Base-by-base conservation (phyloP, 2,329 filamentous ascomycete species). In the Aspergillus arachidicola region DNA sequence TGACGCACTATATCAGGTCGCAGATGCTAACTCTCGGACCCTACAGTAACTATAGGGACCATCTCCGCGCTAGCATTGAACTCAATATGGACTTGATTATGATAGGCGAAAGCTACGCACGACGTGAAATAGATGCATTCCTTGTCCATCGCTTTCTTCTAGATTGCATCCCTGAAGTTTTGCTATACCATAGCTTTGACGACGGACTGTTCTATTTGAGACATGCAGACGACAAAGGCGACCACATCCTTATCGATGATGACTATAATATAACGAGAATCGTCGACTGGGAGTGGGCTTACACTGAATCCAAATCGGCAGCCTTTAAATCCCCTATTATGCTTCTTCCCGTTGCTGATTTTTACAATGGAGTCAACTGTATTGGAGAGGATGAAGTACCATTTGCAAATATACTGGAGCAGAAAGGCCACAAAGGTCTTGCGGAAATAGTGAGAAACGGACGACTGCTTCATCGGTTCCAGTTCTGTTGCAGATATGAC, bases 151-250 rank as follows among this genome's bases (percentile, higher is more conserved):
- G 75, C 43, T 82, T 75, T 68, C 78, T 82, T 45, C 57, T 34
- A 14, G 32, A 34, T 14, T 34, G 11, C 5, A 2, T 36, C 14
- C 12, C 12, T 14, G 12, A 62, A 26, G 23, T 61, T 4, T 34
- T 62, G 69, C 30, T 64, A 72, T 58, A 62, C 46, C 46, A 55
- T 64, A 12, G 59, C 28, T 19, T 66, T 65, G 65, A 74, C 26
- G 70, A 74, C 34, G 64, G 71, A 4, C 70, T 67, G 28, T 84
- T 79, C 69, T 84, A 79, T 61, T 69, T 85, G 10, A 84, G 82
- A 65, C 78, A 83, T 66, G 69, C 75, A n/a, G 79, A 83, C 61
- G 81, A 84, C 64, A 85, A 84, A 66, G 82, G 80, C 3, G 81
- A 84, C 58, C 81, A 84, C 55, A 77, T 85, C 16, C 71, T 85